Conservation (phyloP, 768 basidiomycete genomes). For the Gymnopilus dilepis region DNA sequence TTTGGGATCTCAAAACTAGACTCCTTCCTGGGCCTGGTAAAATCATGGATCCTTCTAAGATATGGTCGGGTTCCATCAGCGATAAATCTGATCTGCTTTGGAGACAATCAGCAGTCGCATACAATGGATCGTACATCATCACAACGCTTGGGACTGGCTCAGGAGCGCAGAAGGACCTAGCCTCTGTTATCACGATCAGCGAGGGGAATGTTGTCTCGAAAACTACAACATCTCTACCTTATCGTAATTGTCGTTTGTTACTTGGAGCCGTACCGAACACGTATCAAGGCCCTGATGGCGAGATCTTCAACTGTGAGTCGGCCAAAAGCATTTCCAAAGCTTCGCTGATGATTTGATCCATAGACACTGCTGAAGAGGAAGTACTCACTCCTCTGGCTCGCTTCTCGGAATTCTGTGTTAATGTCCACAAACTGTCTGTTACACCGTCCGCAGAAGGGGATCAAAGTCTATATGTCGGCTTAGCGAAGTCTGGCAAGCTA, state of each 20-base stretch:
- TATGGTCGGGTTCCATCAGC: slow-evolving; percentile 39
- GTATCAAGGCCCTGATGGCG: slow-evolving; percentile 52
- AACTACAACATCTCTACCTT: slow-evolving; percentile 35
- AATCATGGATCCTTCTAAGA: slow-evolving; percentile 57
- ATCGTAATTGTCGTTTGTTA: slow-evolving; percentile 55
- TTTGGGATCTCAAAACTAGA: slow-evolving; percentile 74
- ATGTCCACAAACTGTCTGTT: slow-evolving; percentile 38
- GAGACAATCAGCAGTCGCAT: slow-evolving; percentile 36
- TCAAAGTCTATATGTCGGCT: slow-evolving; percentile 58
- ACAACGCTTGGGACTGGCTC: slow-evolving; percentile 45
- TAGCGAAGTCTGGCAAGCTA: slow-evolving; percentile 69
- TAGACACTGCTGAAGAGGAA: slow-evolving; percentile 26
- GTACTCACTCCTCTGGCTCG: slow-evolving; percentile 31
- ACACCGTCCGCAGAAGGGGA: slow-evolving; percentile 20
- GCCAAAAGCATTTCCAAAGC: neutral
- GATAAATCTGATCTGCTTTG: slow-evolving; percentile 27
- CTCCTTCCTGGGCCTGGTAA: slow-evolving; percentile 61
- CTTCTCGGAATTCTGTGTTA: slow-evolving; percentile 68
- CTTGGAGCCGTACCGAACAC: slow-evolving; percentile 33
- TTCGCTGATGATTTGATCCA: neutral
- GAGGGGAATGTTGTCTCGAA: slow-evolving; percentile 22
- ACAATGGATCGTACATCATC: slow-evolving; percentile 30
- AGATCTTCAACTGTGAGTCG: slow-evolving; percentile 49
- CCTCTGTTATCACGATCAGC: slow-evolving; percentile 34
- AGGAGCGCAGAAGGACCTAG: slow-evolving; percentile 33